Evolutionary conservation across 2,329 filamentous ascomycete species (phyloP).

Genomic region (Harringtonia aguacate): DNA sequence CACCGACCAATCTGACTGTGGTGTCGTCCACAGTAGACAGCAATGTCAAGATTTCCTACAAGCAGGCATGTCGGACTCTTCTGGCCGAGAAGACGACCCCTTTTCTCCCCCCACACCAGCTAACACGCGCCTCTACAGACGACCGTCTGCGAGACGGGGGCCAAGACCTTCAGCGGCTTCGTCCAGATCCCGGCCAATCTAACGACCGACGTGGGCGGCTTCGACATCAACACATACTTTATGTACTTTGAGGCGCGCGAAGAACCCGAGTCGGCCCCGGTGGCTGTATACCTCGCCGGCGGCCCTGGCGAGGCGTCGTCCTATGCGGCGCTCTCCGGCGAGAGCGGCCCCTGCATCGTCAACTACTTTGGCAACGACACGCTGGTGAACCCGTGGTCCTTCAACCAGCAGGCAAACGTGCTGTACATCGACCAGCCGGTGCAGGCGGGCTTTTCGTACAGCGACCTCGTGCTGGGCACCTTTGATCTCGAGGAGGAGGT

Average conservation of each 20-base stretch:
- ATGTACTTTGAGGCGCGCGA: conserved; percentile 50
- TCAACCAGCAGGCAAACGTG: conserved; percentile 6
- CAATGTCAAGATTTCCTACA: neutral
- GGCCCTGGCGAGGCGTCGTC: conserved; percentile 28
- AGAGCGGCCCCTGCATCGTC: conserved; percentile 28
- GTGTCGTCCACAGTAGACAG: neutral
- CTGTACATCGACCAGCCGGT: conserved; percentile 9
- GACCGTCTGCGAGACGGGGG: conserved; percentile 43
- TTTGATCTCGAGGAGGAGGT: neutral
- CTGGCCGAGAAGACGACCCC: neutral
- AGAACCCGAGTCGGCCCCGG: conserved; percentile 16
- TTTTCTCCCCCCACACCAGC: neutral
- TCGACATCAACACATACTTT: conserved; percentile 50
- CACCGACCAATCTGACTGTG: neutral
- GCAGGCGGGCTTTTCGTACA: conserved; percentile 8
- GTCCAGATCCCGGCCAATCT: conserved; percentile 37
- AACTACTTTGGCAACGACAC: conserved; percentile 3
- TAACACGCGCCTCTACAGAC: neutral
- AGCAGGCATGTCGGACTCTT: neutral
- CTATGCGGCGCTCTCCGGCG: conserved; percentile 26
- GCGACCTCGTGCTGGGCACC: neutral
- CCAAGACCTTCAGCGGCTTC: conserved; percentile 47
- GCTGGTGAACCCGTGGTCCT: conserved; percentile 3
- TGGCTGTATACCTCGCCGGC: conserved; percentile 26
- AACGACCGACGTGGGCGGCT: neutral